These are phyloP conservation scores for Parascedosporium putredinis DNA, from an alignment of 2,329 filamentous ascomycete species.

Conservation along the genomic window DNA sequence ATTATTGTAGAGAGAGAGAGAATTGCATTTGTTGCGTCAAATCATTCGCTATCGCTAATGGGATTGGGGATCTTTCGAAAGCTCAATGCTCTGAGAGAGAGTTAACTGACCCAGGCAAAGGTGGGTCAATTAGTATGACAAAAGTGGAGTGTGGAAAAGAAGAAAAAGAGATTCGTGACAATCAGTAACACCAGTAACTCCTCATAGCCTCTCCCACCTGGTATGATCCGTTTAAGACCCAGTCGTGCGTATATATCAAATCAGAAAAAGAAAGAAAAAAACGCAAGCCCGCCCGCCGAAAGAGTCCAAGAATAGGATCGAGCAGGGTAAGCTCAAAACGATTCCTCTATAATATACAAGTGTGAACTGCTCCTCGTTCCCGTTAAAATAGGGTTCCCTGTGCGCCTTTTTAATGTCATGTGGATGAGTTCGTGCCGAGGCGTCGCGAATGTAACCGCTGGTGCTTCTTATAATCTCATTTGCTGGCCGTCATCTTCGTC, in stretches of 20 bases:
- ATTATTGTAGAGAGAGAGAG: background rate
- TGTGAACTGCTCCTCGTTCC: background rate
- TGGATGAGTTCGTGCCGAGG: background rate
- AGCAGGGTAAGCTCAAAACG: too few species aligned
- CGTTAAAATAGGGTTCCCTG: background rate
- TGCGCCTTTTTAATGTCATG: background rate
- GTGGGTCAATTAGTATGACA: too few species aligned
- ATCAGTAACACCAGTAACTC: background rate
- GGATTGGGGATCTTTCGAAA: too few species aligned
- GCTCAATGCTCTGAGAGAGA: background rate
- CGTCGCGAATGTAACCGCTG: background rate
- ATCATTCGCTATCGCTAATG: background rate
- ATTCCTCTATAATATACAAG: background rate
- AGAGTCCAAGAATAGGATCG: too few species aligned
- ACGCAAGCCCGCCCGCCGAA: too few species aligned
- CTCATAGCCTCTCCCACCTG: background rate
- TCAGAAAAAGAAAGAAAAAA: too few species aligned
- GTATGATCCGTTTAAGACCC: background rate
- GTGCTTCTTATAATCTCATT: background rate
- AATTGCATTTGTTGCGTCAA: background rate
- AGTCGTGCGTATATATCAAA: too few species aligned
- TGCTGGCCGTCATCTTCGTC: slow-evolving; percentile 18
- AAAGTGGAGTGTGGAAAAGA: background rate
- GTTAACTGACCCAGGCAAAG: too few species aligned
- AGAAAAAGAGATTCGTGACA: background rate